Base-by-base conservation (phyloP, 768 basidiomycete species). In the Russula foetens region DNA sequence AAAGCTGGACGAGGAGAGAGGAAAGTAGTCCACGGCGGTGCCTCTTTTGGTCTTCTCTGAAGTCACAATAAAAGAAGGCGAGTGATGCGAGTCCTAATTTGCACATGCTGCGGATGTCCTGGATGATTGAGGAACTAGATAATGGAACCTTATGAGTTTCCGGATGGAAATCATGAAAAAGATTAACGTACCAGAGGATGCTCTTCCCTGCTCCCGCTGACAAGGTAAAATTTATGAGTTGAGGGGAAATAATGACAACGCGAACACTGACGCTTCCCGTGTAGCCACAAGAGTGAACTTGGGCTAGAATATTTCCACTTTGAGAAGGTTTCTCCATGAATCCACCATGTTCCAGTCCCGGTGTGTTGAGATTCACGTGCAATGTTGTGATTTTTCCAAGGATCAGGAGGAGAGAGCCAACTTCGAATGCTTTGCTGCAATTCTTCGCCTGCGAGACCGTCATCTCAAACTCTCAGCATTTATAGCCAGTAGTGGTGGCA, bases 371-470 rank as follows among this genome's bases (percentile, higher is more conserved):
- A 35, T 15, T 41, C 28, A 11, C n/a, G 21, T 0, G 45, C 52
- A 1, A 38, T 14, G 33, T 38, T 38, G 21, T 52, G 17, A 11
- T 46, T 44, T 41, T 59, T 24, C 15, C 24, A 59, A 3, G 58
- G 58, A 14, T 59, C 52, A 7, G 58, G 58, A 4, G 58, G 52
- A 14, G 45, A 26, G 21, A 59, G 52, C 58, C 58, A 59, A 4
- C 19, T 17, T n/a, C 28, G 45, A 7, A 46, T 21, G 6, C 47
- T 26, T 6, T 11, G 11, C 43, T 46, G 44, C 35, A 59, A 21
- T 19, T 38, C 31, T 4, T 59, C 43, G n/a, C 50, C 58, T 59
- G 24, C 6, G 5, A 23, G 29, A 5, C 11, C 17, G 6, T n/a
- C n/a, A n/a, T 17, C 17, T 3, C 39, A 41, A 41, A 41, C 39